A percentile compares a stretch with the other conserved stretches of the same genome.
These are phyloP conservation scores for Aspergillus bridgeri DNA, from an alignment of 495 filamentous ascomycete species.

Conservation along the genomic window DNA sequence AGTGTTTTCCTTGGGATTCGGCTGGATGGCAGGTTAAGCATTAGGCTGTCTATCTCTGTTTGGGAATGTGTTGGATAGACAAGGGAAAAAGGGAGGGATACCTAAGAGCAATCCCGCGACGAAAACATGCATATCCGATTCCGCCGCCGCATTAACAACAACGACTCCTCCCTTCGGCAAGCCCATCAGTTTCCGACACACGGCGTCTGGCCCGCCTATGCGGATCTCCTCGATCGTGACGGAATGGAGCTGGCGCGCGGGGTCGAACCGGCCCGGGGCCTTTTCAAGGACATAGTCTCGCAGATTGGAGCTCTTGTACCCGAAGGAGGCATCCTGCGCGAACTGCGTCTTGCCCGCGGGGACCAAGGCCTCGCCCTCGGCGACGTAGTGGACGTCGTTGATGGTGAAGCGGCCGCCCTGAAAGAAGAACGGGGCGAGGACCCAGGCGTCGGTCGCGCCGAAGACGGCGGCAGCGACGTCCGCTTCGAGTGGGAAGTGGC, in stretches of 20 bases:
- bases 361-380: slow-evolving; percentile 41
- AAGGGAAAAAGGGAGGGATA: slow-evolving; percentile 8
- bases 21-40: slow-evolving; percentile 19
- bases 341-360: slow-evolving; percentile 49
- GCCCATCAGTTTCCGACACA: slow-evolving; percentile 37
- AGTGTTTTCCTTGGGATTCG: slow-evolving; percentile 42
- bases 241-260: slow-evolving; percentile 33
- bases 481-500: slow-evolving; percentile 51
- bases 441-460: slow-evolving; percentile 40
- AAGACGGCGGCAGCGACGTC: slow-evolving; percentile 48
- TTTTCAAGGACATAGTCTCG: slow-evolving; percentile 52
- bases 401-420: slow-evolving; percentile 52
- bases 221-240: slow-evolving; percentile 46
- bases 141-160: slow-evolving; percentile 50
- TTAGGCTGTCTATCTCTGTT: not conserved
- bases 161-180: slow-evolving; percentile 37
- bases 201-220: slow-evolving; percentile 30
- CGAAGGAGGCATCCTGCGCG: slow-evolving; percentile 51
- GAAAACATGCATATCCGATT: slow-evolving; percentile 52
- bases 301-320: slow-evolving; percentile 49
- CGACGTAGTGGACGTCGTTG: slow-evolving; percentile 52
- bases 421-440: slow-evolving; percentile 53
- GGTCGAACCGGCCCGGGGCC: slow-evolving; percentile 32
- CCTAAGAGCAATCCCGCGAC: slow-evolving; percentile 42
- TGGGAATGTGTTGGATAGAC: not conserved